A percentile compares a stretch with the other conserved stretches of the same genome.
phyloP scores from a whole-genome alignment of 2,329 filamentous ascomycete species.

The Lasiodiplodia citricola region DNA sequence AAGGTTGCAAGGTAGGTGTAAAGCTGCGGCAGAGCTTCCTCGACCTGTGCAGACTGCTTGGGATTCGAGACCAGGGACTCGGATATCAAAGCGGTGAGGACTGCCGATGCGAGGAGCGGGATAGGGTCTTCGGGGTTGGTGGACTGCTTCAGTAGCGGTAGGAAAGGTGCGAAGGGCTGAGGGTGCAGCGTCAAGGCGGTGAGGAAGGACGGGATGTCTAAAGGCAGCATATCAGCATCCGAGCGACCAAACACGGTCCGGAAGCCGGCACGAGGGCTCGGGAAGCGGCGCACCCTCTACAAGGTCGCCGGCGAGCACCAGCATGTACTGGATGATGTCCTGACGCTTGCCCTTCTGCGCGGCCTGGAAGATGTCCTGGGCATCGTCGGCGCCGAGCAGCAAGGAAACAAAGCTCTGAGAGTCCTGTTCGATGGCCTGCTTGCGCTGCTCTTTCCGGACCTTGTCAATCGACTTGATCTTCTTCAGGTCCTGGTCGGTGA shows the following conservation, averaged over 20 bases:
- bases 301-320: conserved; percentile 86
- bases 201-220: conserved; percentile 80
- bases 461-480: conserved; percentile 98
- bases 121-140: conserved; percentile 84
- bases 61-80: conserved; percentile 65
- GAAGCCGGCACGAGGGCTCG: neutral
- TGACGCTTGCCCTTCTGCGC: conserved; percentile 73
- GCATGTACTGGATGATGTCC: conserved; percentile 93
- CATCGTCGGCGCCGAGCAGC: conserved; percentile 71
- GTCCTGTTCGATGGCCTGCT: conserved; percentile 80
- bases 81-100: conserved; percentile 80
- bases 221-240: neutral
- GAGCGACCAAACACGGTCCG: neutral
- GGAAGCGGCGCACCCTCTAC: conserved; percentile 69
- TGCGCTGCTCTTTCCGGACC: conserved; percentile 88
- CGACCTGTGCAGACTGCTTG: conserved; percentile 65
- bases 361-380: conserved; percentile 80
- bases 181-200: conserved; percentile 75
- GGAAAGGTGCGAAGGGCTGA: conserved; percentile 76
- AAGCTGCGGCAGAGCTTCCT: conserved; percentile 78
- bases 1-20: conserved; percentile 86
- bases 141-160: conserved; percentile 82
- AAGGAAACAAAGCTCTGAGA: conserved; percentile 79
- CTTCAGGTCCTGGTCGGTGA: conserved; percentile 91
- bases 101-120: conserved; percentile 85